Evolutionary conservation across 1,139 yeast genomes (phyloP), one percentile per base, ranked within the genome.

Genomic region (Pichia sp.): DNA sequence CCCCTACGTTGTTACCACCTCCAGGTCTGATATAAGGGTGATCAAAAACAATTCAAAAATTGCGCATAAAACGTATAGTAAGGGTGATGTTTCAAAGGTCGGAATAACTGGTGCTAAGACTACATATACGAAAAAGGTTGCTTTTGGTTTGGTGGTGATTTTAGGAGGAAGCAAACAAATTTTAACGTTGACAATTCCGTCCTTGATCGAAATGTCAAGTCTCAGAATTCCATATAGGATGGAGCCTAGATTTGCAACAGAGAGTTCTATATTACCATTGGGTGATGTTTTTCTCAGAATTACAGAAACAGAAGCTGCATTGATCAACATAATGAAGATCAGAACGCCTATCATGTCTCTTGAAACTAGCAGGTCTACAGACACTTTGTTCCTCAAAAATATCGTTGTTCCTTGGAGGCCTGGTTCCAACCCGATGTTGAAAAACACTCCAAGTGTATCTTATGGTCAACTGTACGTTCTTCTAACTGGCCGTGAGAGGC

Each of bases 341-440:
- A 64, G 73, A 51, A 52, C 63, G 51, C 75, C 80, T 9, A 60
- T 63, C 5, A 56, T 63, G 60, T 62, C 66, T 2, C 49, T 65
- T 30, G 69, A 64, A 54, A 62, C 66, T 0, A 45, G 48, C 16
- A 56, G 66, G 43, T 65, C 69, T 8, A 64, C 71, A 0, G 90
- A 84, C 63, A 67, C 73, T 6, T 68, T 86, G 38, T 86, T 84
- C 69, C 82, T 85, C 61, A 82, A 79, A 27, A 79, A 79, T 55
- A 73, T 84, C 14, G 70, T 77, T 17, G 81, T 87, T 12, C 96
- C 97, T 1, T 81, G 83, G 29, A 77, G 98, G 49, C 99, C 99
- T 1, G 77, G 82, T 4, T 83, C 89, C 6, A 75, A 89, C 53
- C 95, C 86, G 70, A 88, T 97, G 95, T 90, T 95, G 10, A 83